Conservation (phyloP, 495 filamentous ascomycete species). For the Annulohypoxylon maeteangense region DNA sequence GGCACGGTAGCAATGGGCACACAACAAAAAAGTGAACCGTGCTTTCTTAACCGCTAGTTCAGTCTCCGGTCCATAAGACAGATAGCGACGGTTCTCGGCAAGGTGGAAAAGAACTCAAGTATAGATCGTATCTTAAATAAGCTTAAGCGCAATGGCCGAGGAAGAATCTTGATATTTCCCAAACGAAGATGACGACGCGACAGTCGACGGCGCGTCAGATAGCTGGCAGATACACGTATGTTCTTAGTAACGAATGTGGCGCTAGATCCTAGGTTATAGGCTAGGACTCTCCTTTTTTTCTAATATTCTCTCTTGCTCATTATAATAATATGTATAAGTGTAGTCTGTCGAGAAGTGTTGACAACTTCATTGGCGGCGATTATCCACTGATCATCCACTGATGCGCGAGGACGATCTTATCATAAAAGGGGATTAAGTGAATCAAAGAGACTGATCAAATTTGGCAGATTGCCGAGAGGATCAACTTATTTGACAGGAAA, state of each 20-base stretch:
- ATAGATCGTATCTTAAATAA: slow-evolving; percentile 24
- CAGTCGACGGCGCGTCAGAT: slow-evolving; percentile 16
- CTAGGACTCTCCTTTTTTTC: slow-evolving; percentile 2
- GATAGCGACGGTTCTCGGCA: slow-evolving; percentile 24
- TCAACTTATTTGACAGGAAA: slow-evolving; percentile 32
- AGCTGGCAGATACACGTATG: background rate
- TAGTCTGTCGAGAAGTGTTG: slow-evolving; percentile 7
- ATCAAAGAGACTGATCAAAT: slow-evolving; percentile 37
- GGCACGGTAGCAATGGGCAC: slow-evolving; percentile 24
- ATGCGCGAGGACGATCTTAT: slow-evolving; percentile 30
- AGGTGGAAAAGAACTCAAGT: slow-evolving; percentile 16
- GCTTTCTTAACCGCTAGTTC: slow-evolving; percentile 2
- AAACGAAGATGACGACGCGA: slow-evolving; percentile 23
- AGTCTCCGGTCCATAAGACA: slow-evolving; percentile 1
- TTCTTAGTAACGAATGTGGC: slow-evolving; percentile 7
- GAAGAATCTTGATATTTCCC: slow-evolving; percentile 14
- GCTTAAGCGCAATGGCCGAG: slow-evolving; percentile 30
- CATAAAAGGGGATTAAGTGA: slow-evolving; percentile 27
- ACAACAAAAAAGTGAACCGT: slow-evolving; percentile 21
- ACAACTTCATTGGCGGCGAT: slow-evolving; percentile 14
- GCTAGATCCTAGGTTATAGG: slow-evolving; percentile 10
- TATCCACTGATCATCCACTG: slow-evolving; percentile 13
- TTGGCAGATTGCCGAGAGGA: slow-evolving; percentile 42
- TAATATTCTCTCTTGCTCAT: slow-evolving; percentile 9
- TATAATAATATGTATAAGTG: slow-evolving; percentile 1